These are phyloP conservation scores for Lichenothelia convexa DNA, from an alignment of 495 filamentous ascomycete genomes.

Conservation along the genomic window DNA sequence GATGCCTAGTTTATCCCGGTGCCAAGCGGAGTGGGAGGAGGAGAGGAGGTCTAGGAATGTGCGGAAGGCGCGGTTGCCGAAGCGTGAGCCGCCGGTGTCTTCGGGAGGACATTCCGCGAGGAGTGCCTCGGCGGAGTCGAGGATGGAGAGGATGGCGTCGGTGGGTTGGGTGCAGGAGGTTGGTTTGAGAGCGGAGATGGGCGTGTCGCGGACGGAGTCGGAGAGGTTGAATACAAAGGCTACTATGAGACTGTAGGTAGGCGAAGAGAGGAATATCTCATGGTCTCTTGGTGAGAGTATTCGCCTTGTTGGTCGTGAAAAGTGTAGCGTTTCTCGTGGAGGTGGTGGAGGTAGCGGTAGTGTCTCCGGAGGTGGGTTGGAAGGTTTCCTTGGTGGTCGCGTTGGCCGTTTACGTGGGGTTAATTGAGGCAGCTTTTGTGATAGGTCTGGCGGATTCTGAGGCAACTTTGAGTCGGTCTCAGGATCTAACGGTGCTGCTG, in stretches of 20 bases:
- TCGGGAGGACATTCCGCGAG: constrained; percentile 53
- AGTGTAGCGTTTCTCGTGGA: constrained; percentile 40
- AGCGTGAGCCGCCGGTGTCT: constrained; percentile 73
- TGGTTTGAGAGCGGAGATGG: constrained; percentile 46
- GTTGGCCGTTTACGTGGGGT: constrained; percentile 13
- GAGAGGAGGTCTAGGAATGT: constrained; percentile 58
- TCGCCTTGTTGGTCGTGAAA: constrained; percentile 47
- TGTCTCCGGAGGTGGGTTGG: constrained; percentile 38
- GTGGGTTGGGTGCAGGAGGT: constrained; percentile 36
- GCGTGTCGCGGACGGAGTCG: constrained; percentile 58
- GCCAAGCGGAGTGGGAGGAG: constrained; percentile 34
- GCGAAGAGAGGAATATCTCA: constrained; percentile 58
- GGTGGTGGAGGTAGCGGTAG: constrained; percentile 53
- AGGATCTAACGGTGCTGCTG: too few species aligned
- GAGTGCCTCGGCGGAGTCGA: constrained; percentile 45
- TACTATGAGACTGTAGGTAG: constrained; percentile 57
- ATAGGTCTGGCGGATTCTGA: constrained; percentile 10
- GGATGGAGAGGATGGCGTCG: constrained; percentile 44
- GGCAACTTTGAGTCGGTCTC: constrained; percentile 6
- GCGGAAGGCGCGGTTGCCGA: constrained; percentile 86
- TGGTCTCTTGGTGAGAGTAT: constrained; percentile 72
- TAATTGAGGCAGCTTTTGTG: constrained; percentile 15
- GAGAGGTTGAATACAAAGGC: constrained; percentile 75
- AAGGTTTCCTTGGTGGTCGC: constrained; percentile 6
- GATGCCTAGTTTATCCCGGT: constrained; percentile 21